Evolutionary conservation across 176 grass and related monocot genomes (phyloP).

Genomic region (Oryza australiensis): DNA sequence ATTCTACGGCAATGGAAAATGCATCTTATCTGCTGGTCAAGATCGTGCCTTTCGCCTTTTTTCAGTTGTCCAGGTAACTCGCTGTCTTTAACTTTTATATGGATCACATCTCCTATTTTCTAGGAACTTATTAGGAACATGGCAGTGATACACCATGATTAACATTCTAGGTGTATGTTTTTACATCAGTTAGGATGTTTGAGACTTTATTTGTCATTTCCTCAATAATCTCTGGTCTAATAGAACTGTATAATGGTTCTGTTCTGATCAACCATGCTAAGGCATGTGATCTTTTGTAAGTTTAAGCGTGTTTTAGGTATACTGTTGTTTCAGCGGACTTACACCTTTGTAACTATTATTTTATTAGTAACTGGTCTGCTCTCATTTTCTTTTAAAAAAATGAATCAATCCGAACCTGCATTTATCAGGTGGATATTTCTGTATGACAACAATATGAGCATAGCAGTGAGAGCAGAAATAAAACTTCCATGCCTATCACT

Average conservation of each 20-base stretch:
- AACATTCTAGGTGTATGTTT: background rate
- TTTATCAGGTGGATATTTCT: background rate
- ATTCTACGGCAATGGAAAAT: conserved; percentile 94
- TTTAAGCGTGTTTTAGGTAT: background rate
- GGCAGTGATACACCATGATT: background rate
- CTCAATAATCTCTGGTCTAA: background rate
- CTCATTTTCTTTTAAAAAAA: background rate
- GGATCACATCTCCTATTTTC: background rate
- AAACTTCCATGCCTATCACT: background rate
- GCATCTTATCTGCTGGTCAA: conserved; percentile 91
- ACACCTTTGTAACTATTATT: background rate
- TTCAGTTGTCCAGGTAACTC: conserved; percentile 85
- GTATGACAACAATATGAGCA: background rate
- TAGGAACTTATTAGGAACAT: background rate
- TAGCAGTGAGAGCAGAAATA: background rate
- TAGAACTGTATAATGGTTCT: background rate
- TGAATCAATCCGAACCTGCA: background rate
- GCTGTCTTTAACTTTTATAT: conserved; percentile 24
- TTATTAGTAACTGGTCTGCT: background rate
- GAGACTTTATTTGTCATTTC: background rate
- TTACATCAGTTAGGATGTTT: background rate
- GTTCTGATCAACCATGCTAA: background rate
- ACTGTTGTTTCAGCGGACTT: background rate
- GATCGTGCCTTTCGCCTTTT: conserved; percentile 98
- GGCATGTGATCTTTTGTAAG: background rate